Evolutionary conservation across 2,329 filamentous ascomycete genomes (phyloP).

Genomic region (Monilinia aucupariae): DNA sequence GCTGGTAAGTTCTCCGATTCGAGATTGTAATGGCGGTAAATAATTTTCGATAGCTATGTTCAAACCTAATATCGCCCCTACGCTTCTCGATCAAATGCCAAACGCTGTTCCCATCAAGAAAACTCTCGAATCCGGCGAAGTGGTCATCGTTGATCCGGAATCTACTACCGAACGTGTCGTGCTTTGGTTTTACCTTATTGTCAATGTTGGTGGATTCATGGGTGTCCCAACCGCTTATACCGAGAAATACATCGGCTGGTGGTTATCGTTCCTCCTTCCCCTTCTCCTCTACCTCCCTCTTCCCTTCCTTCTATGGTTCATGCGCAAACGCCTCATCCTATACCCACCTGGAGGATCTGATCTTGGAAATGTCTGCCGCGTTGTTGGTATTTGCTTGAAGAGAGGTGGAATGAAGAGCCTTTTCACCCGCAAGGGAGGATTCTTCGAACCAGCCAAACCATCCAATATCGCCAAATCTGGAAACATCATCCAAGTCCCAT

Average conservation of each 20-base stretch:
- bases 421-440: slow-evolving; percentile 41
- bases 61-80: slow-evolving; percentile 63
- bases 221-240: slow-evolving; percentile 41
- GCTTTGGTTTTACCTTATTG: slow-evolving; percentile 58
- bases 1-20: slow-evolving; percentile 39
- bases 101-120: slow-evolving; percentile 41
- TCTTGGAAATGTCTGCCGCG: slow-evolving; percentile 41
- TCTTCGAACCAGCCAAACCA: slow-evolving; percentile 66
- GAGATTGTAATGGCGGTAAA: slow-evolving; percentile 55
- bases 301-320: slow-evolving; percentile 44
- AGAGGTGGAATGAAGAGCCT: slow-evolving; percentile 63
- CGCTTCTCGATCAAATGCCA: slow-evolving; percentile 54
- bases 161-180: slow-evolving; percentile 47
- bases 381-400: slow-evolving; percentile 40
- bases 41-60: slow-evolving; percentile 50
- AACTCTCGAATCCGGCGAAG: slow-evolving; percentile 48
- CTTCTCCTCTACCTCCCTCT: slow-evolving; percentile 59
- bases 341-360: slow-evolving; percentile 45
- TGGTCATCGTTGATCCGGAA: slow-evolving; percentile 55
- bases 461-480: slow-evolving; percentile 50
- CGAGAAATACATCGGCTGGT: slow-evolving; percentile 47
- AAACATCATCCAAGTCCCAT: slow-evolving; percentile 66
- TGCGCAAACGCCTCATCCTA: slow-evolving; percentile 41
- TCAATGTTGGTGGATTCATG: slow-evolving; percentile 57
- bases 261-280: slow-evolving; percentile 41